phyloP scores from a whole-genome alignment of 441 rosid species.

The Hura crepitans region DNA sequence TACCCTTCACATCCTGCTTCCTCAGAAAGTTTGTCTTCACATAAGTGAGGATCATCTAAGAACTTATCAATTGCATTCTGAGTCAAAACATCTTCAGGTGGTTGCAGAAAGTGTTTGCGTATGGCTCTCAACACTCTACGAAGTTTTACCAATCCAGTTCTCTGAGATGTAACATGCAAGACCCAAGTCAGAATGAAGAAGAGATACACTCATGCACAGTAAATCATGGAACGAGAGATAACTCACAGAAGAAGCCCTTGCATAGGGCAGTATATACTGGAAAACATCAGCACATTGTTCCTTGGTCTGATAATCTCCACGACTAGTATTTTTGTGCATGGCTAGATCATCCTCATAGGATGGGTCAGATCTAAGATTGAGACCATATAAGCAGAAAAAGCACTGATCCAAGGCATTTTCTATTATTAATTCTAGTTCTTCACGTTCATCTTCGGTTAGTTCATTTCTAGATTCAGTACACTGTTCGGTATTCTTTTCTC shows the following conservation, averaged over 20 bases:
- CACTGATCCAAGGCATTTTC: constrained; percentile 96
- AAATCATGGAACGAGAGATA: constrained; percentile 22
- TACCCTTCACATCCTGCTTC: constrained; percentile 88
- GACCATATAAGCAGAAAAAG: constrained; percentile 95
- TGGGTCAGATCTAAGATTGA: constrained; percentile 89
- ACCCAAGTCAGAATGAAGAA: constrained; percentile 12
- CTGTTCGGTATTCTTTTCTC: constrained; percentile 39
- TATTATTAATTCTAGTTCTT: constrained; percentile 81
- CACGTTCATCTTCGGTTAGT: constrained; percentile 71
- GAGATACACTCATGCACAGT: constrained; percentile 11
- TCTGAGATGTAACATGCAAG: constrained; percentile 39
- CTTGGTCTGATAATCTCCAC: constrained; percentile 97
- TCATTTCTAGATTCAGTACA: constrained; percentile 39
- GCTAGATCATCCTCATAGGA: constrained; percentile 91
- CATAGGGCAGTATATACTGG: constrained; percentile 88
- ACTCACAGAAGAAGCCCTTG: constrained; percentile 93
- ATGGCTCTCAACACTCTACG: constrained; percentile 96
- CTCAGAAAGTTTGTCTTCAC: constrained; percentile 83
- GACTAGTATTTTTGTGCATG: constrained; percentile 83
- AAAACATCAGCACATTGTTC: constrained; percentile 99
- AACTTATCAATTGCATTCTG: constrained; percentile 82
- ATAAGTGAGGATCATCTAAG: constrained; percentile 77
- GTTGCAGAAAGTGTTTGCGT: constrained; percentile 91
- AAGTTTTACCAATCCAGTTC: constrained; percentile 91
- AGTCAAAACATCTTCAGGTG: constrained; percentile 81